Conservation (phyloP, 108 stramenopile species). For the Stephanodiscus triporus region DNA sequence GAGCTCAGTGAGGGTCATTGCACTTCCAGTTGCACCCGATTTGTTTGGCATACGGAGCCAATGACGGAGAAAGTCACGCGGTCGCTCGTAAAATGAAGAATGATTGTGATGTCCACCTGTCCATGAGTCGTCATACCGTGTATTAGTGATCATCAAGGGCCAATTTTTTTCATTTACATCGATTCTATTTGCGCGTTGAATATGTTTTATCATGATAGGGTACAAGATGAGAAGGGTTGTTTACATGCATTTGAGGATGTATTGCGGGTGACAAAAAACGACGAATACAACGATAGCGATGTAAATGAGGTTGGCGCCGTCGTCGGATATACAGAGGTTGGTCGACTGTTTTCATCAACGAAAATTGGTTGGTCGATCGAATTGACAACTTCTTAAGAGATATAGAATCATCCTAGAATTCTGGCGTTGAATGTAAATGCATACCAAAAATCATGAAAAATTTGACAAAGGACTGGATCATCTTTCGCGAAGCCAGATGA, state of each 20-base stretch:
- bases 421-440: constrained; percentile 45
- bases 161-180: constrained; percentile 47
- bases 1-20: constrained; percentile 8
- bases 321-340: constrained; percentile 6
- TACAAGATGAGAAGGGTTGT: constrained; percentile 56
- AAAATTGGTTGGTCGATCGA: constrained; percentile 27
- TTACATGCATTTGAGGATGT: constrained; percentile 52
- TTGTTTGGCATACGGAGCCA: constrained; percentile 4
- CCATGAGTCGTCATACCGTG: constrained; percentile 42
- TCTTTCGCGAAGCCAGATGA: constrained; percentile 52
- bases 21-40: not conserved
- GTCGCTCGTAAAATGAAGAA: not conserved
- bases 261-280: constrained; percentile 18
- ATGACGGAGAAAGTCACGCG: not conserved
- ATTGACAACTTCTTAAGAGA: constrained; percentile 44
- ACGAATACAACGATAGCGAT: not conserved
- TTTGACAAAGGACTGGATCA: constrained; percentile 52
- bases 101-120: constrained; percentile 27
- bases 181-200: constrained; percentile 56
- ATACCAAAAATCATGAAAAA: constrained; percentile 57
- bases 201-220: constrained; percentile 65
- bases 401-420: constrained; percentile 46
- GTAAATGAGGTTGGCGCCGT: constrained; percentile 12
- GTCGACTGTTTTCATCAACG: not conserved
- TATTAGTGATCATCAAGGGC: constrained; percentile 27